Evolutionary conservation across 2,329 filamentous ascomycete species (phyloP).

Genomic region (Polychaeton citri): DNA sequence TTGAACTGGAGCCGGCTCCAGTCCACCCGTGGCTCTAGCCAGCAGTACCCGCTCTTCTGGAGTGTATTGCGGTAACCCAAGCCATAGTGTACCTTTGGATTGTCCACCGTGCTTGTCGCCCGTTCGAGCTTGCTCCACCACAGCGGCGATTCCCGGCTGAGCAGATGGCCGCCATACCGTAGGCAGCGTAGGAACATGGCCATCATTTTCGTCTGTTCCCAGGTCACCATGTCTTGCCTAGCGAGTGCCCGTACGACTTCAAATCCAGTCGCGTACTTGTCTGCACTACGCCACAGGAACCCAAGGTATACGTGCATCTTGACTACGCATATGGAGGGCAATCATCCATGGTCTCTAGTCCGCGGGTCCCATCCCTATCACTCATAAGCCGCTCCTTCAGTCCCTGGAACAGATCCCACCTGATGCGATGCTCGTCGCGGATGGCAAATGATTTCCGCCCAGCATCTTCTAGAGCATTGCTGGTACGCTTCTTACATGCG

Average conservation of each 20-base stretch:
- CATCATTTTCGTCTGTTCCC: not conserved
- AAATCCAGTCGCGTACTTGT: constrained; percentile 1
- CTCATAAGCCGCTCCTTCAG: not conserved
- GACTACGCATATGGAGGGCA: not conserved
- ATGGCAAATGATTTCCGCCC: not conserved
- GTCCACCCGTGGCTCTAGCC: not conserved
- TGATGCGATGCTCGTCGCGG: not conserved
- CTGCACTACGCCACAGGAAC: constrained; percentile 1
- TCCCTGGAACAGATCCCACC: not conserved
- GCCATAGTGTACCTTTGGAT: not conserved
- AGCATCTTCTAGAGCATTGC: not conserved
- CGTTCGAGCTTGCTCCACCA: not conserved
- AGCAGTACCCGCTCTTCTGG: not conserved
- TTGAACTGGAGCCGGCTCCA: not conserved
- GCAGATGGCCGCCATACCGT: not conserved
- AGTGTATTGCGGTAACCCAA: not conserved
- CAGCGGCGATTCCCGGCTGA: not conserved
- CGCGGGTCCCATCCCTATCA: not conserved
- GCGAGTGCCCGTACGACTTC: not conserved
- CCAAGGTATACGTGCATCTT: not conserved
- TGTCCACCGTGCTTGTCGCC: not conserved
- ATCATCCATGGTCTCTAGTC: not conserved
- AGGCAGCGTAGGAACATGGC: not conserved
- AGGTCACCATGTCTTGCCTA: not conserved
- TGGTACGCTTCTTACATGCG: not conserved